Conservation (phyloP, 192 early-diverging fungal species). For the Coemansia sp. region DNA sequence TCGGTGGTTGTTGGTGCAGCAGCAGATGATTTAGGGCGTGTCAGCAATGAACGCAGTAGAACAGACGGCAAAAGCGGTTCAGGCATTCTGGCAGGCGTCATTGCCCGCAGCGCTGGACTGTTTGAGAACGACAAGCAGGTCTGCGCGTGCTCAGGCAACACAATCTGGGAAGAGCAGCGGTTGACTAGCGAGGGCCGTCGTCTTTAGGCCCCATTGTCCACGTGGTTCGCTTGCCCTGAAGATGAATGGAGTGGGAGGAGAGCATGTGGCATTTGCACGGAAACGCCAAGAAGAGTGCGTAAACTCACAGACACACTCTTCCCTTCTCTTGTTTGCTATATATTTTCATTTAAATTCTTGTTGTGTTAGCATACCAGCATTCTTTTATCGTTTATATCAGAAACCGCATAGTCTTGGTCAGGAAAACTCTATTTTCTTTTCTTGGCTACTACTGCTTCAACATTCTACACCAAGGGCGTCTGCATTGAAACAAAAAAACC, state of each 20-base stretch:
- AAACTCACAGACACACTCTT: not conserved
- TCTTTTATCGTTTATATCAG: not conserved
- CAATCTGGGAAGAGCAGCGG: slow-evolving; percentile 83
- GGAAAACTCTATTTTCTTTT: not conserved
- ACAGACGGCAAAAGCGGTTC: slow-evolving; percentile 57
- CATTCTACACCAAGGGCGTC: not conserved
- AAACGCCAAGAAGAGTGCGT: slow-evolving; percentile 1
- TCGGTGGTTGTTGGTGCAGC: slow-evolving; percentile 70
- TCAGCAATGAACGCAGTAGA: slow-evolving; percentile 32
- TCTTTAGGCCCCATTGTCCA: slow-evolving; percentile 11
- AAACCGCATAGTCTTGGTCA: not conserved
- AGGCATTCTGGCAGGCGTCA: slow-evolving; percentile 75
- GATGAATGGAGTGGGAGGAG: not conserved
- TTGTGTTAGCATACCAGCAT: slow-evolving; percentile 3
- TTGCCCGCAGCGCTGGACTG: slow-evolving; percentile 85
- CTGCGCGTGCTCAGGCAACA: slow-evolving; percentile 82
- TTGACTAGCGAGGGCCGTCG: slow-evolving; percentile 32
- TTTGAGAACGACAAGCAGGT: slow-evolving; percentile 90
- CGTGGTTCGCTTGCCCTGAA: slow-evolving; percentile 2
- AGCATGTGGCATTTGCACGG: not conserved
- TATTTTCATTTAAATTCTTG: slow-evolving; percentile 14
- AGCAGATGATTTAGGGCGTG: slow-evolving; percentile 58
- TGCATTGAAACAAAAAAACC: no score
- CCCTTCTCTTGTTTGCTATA: not conserved
- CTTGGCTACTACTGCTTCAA: not conserved